These are phyloP conservation scores for Pelargonium australe DNA, from an alignment of 441 rosid genomes.

Conservation along the genomic window DNA sequence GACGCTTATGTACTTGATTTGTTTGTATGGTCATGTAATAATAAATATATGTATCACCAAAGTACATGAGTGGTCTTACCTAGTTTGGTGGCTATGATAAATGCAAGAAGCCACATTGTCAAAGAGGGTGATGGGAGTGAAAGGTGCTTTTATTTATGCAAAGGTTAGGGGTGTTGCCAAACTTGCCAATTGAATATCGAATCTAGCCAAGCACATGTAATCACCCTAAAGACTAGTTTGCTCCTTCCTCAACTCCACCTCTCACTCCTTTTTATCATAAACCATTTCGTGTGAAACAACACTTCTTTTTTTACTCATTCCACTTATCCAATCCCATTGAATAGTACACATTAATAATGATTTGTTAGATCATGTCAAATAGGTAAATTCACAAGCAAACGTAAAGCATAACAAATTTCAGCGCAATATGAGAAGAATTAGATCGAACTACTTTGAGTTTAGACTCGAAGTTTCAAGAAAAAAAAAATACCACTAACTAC, in stretches of 20 bases:
- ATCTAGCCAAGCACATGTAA: slow-evolving; percentile 23
- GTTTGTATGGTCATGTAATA: too few relatives aligned
- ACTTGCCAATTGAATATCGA: slow-evolving; percentile 19
- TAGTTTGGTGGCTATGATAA: neutral
- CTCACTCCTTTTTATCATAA: too few relatives aligned
- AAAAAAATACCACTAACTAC: too few relatives aligned
- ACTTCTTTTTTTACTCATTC: neutral
- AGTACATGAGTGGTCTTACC: neutral
- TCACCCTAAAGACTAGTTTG: slow-evolving; percentile 19
- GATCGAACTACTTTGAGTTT: too few relatives aligned
- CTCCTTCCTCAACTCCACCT: slow-evolving; percentile 9
- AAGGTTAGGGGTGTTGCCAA: slow-evolving; percentile 13
- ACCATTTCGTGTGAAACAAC: neutral
- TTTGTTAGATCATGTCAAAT: too few relatives aligned
- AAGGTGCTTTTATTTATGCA: neutral
- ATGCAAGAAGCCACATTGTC: neutral
- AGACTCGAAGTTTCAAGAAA: too few relatives aligned
- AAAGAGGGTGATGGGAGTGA: slow-evolving; percentile 12
- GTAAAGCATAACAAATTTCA: too few relatives aligned
- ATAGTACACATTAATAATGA: too few relatives aligned
- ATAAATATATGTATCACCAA: too few relatives aligned
- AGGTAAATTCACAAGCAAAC: too few relatives aligned
- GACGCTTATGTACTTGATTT: too few relatives aligned
- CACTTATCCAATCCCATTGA: neutral
- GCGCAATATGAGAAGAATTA: too few relatives aligned